Evolutionary conservation across 2,329 filamentous ascomycete species (phyloP), one percentile per base, ranked within the genome.

Genomic region (Verticillium nonalfalfae): DNA sequence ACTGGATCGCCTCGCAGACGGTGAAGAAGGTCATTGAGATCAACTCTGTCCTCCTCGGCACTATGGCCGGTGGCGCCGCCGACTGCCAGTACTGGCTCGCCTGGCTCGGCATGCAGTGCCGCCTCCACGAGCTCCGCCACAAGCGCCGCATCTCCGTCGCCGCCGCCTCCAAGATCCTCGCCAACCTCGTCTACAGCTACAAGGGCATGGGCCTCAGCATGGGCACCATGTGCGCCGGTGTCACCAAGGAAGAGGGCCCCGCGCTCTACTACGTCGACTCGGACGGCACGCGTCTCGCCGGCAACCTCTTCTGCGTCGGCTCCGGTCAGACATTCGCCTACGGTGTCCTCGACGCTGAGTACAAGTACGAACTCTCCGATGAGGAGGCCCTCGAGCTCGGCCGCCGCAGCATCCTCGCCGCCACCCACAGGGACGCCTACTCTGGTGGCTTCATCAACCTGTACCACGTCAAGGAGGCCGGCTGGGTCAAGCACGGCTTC

Each of bases 21-120:
- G 95, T 99, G 74, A 99, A 99, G 88, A 99, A 99, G 85, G 95
- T 99, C 69, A 98, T 99, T 74, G 93, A 97, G 84, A 97, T 97
- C 83, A 97, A 97, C 82, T 91, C 84, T 78, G 90, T 89, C 77
- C 84, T 99, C 78, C 80, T 99, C 72, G 95, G 95, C 67, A 99
- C 95, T 69, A 97, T 99, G 94, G 95, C 95, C 66, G 95, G 95
- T 77, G 95, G 95, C 79, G 95, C 95, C 73, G 95, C 95, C 77
- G 95, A 99, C 80, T 99, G 95, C 79, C 95, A 98, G 87, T 98
- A 97, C 85, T 99, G 95, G 95, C 90, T 99, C 67, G 93, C 93
- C 73, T 99, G 96, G 83, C 86, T 99, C 67, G 95, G 94, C 72
- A 97, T 98, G 90, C 93, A 99, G 84, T 99, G 95, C 82, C 93